Base-by-base conservation (phyloP, 2,329 filamentous ascomycete species). In the Cadophora gregata region DNA sequence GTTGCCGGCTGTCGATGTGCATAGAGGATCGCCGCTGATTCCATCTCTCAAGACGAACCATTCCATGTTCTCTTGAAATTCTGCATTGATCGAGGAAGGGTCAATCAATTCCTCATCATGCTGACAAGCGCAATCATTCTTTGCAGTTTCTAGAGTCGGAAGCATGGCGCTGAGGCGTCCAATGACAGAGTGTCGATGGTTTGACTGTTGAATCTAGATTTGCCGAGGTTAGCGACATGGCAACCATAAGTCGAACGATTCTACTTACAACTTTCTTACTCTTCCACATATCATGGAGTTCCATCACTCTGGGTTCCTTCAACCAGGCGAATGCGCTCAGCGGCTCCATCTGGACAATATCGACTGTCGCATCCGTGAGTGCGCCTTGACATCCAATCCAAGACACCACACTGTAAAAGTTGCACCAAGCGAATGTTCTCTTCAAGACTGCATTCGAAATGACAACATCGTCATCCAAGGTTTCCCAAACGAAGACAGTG, bases 261-360 rank as follows among this genome's bases (percentile, higher is more conserved):
- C 9, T 38, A 51, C 63, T 58, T 12, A 66, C 64, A 33, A 33
- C n/a, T 56, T 45, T 59, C 25, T 56, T 60, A 36, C 72, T 74
- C 55, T 77, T 78, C 80, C 81, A 83, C 33, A 66, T 72, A 47
- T 81, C 78, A 59, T 83, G 81, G 0, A 76, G 69, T 45, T 78
- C 77, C 77, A 83, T 82, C 16, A 81, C 77, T n/a, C 78, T 75
- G 12, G 78, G 74, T 50, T 81, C 79, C 68, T 83, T 83, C 63
- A 83, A 67, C 80, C 80, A 83, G 60, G 79, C 77, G 64, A 83
- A 80, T 1, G 81, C 80, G 6, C 81, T 79, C 3, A 83, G 74
- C 14, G 81, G 81, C 65, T 82, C 78, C 0, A 68, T 60, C 9
- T 69, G 71, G 12, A 77, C 76, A 27, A 70, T 68, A 36, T 79